Evolutionary conservation across 352 stramenopile genomes (phyloP), one percentile per base, ranked within the genome.

Genomic region (Blastocystis sp.): DNA sequence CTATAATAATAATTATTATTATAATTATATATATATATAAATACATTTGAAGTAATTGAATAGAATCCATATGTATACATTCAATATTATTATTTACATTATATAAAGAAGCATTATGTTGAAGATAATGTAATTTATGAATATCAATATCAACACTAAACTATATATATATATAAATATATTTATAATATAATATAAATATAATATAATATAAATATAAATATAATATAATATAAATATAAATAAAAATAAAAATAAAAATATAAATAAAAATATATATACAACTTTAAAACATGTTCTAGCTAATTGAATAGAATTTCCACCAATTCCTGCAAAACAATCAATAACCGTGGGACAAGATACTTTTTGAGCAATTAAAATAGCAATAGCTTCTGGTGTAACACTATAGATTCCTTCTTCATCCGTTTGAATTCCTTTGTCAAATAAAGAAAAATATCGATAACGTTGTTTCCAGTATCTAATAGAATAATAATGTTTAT

Each of bases 321-420:
- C 83, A 7, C 83, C 83, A 46, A 81, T 91, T 2, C 83, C 83
- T 13, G 81, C 77, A 59, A 93, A 93, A 11, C 80, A 75, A 46
- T 93, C 83, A 4, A 93, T 73, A 0, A 90, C 72, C 21, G 89
- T 67, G 55, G 84, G 77, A 28, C 57, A 68, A 13, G 65, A 27
- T 47, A 77, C 84, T 7, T 82, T 79, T 64, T 70, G 64, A 0
- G 82, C 82, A 47, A 88, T 82, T 48, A 90, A 70, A 45, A 79
- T 68, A 11, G 82, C 80, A 41, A 93, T 85, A 4, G 69, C 69
- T 71, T 93, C 77, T 21, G 83, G 83, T 0, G 82, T 92, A 2
- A 93, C 79, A 47, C 77, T 88, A 70, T 85, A 93, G 81, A 82
- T 90, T 33, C 80, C 84, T 70, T 92, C 82, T 16, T 81, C 71